Evolutionary conservation across 495 filamentous ascomycete species (phyloP).

Genomic region (Aspergillus asperescens): DNA sequence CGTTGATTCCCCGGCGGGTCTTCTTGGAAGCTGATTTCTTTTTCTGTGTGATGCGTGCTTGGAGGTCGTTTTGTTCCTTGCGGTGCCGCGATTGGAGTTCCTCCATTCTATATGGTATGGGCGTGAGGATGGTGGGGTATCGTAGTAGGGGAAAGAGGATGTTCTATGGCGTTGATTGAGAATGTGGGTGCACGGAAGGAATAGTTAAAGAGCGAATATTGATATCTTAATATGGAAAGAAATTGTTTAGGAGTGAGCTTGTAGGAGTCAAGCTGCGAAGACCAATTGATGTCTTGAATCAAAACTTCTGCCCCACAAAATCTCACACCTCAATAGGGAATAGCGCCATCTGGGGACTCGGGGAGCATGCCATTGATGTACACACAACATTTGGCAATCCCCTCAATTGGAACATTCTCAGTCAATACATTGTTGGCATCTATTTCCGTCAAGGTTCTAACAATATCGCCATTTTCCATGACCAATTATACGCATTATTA

Average conservation of each 20-base stretch:
- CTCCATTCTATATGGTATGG: constrained; percentile 50
- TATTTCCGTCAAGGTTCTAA: no score
- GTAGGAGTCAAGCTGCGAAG: not conserved
- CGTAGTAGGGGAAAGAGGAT: not conserved
- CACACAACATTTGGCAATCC: not conserved
- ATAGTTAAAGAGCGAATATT: not conserved
- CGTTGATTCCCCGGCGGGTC: constrained; percentile 81
- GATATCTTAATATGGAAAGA: not conserved
- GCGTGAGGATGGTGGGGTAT: not conserved
- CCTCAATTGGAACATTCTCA: no score
- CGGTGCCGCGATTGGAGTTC: constrained; percentile 72
- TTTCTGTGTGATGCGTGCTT: constrained; percentile 80
- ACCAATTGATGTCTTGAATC: not conserved
- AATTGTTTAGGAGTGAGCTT: not conserved
- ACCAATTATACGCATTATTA: no score
- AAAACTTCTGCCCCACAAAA: constrained; percentile 3
- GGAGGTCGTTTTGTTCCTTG: constrained; percentile 84
- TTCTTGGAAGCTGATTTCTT: constrained; percentile 96
- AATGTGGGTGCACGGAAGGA: not conserved
- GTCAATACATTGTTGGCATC: not conserved
- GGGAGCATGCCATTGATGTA: no score
- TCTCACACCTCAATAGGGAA: constrained; percentile 16
- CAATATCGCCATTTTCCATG: no score
- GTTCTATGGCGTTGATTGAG: not conserved
- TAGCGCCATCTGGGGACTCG: constrained; percentile 8